Conservation (phyloP, 805 yeast genomes). For the Yamadazyma insecticola region DNA sequence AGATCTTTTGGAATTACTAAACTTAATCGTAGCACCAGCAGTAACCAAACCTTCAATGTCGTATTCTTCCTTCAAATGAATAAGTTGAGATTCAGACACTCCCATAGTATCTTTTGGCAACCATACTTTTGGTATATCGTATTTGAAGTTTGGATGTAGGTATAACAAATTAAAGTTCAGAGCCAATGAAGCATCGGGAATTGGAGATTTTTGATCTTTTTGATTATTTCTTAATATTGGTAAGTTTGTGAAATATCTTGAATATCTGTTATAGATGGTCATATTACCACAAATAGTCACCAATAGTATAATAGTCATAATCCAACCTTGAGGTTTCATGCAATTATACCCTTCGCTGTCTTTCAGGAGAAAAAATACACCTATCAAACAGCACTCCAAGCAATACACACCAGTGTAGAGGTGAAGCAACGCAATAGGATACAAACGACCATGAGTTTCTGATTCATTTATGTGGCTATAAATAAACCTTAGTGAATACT, state of each 20-base stretch:
- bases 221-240: conserved; percentile 14
- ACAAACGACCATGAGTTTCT: conserved; percentile 66
- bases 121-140: conserved; percentile 35
- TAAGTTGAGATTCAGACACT: conserved; percentile 6
- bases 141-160: conserved; percentile 35
- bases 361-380: conserved; percentile 62
- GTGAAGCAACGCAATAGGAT: conserved; percentile 72
- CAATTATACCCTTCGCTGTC: conserved; percentile 41
- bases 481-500: conserved; percentile 60
- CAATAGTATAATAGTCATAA: conserved; percentile 49
- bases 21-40: conserved; percentile 20
- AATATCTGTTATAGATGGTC: conserved; percentile 41
- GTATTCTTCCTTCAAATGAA: conserved; percentile 1
- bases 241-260: conserved; percentile 22
- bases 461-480: conserved; percentile 48
- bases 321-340: conserved; percentile 44
- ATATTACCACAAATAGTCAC: conserved; percentile 56
- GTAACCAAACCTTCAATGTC: conserved; percentile 18
- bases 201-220: neutral
- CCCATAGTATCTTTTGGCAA: conserved; percentile 32
- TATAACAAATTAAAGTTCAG: conserved; percentile 24
- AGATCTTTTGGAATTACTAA: conserved; percentile 8
- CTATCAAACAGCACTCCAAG: conserved; percentile 72
- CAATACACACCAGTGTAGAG: conserved; percentile 79
- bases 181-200: conserved; percentile 1